Evolutionary conservation across 352 stramenopile genomes (phyloP).

Genomic region (Globisporangium spinosum): DNA sequence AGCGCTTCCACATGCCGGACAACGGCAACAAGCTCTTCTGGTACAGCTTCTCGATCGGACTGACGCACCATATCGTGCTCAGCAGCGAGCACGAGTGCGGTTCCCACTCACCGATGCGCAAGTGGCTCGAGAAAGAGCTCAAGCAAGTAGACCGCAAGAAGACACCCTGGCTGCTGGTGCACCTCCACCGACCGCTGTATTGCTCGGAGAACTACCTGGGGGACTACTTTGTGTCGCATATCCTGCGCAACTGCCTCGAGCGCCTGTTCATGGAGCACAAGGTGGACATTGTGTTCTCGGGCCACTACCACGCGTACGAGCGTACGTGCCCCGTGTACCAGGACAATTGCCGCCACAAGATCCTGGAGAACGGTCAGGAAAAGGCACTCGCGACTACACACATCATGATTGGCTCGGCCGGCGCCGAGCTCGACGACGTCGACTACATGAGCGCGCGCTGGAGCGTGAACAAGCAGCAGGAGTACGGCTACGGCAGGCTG

Average conservation of each 20-base stretch:
- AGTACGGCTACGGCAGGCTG: slow-evolving; percentile 37
- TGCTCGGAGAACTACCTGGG: slow-evolving; percentile 20
- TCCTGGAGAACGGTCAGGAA: slow-evolving; percentile 6
- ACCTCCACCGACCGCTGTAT: slow-evolving; percentile 30
- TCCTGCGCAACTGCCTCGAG: slow-evolving; percentile 23
- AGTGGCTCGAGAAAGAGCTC: slow-evolving; percentile 29
- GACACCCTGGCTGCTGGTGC: slow-evolving; percentile 29
- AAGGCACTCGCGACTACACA: slow-evolving; percentile 26
- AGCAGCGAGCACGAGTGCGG: slow-evolving; percentile 30
- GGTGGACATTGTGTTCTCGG: slow-evolving; percentile 29
- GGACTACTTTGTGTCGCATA: slow-evolving; percentile 16
- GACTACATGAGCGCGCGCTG: slow-evolving; percentile 22
- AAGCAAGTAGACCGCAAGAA: slow-evolving; percentile 20
- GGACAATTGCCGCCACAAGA: slow-evolving; percentile 18
- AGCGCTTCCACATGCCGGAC: slow-evolving; percentile 51
- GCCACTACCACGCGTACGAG: slow-evolving; percentile 32
- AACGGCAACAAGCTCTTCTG: slow-evolving; percentile 30
- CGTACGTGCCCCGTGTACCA: slow-evolving; percentile 29
- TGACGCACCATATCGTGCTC: slow-evolving; percentile 28
- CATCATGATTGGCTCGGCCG: slow-evolving; percentile 45
- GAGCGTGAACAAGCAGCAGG: slow-evolving; percentile 26
- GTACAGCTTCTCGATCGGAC: slow-evolving; percentile 26
- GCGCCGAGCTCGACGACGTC: slow-evolving; percentile 35
- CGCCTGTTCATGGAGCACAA: slow-evolving; percentile 19
- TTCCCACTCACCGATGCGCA: slow-evolving; percentile 13